These are phyloP conservation scores for Ochetophila trinervis DNA, from an alignment of 306 rosid species.

Conservation along the genomic window DNA sequence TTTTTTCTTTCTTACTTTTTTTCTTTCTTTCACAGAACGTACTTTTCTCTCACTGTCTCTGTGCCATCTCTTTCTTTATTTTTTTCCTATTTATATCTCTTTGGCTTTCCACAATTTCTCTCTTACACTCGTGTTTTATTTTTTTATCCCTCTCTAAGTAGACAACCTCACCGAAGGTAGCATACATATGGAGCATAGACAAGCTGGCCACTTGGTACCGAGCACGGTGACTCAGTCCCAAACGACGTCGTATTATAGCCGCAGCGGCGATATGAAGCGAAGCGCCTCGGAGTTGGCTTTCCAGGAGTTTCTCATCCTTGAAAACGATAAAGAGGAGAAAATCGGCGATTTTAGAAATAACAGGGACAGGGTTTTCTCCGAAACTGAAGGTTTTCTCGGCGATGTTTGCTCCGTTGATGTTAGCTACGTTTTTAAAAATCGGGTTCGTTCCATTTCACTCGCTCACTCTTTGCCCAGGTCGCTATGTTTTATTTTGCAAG, in stretches of 20 bases:
- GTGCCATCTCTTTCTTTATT: too few relatives aligned
- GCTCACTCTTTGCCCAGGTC: background rate
- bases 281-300: constrained; percentile 51
- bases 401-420: constrained; percentile 28
- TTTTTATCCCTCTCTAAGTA: constrained; percentile 11
- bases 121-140: constrained; percentile 38
- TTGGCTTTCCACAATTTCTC: constrained; percentile 7
- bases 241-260: constrained; percentile 8
- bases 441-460: constrained; percentile 43
- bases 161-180: constrained; percentile 20
- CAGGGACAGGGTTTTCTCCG: constrained; percentile 18
- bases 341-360: constrained; percentile 29
- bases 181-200: constrained; percentile 35
- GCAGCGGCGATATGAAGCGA: constrained; percentile 28
- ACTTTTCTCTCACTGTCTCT: background rate
- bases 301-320: constrained; percentile 26
- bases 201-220: constrained; percentile 6
- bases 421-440: constrained; percentile 30
- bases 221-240: constrained; percentile 15
- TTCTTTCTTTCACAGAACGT: constrained; percentile 9
- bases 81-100: background rate
- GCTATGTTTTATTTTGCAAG: background rate
- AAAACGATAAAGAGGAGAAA: constrained; percentile 24
- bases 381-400: constrained; percentile 26
- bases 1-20: background rate